phyloP scores from a whole-genome alignment of 2,329 filamentous ascomycete species.

The Aspergillus brunneoviolaceus region DNA sequence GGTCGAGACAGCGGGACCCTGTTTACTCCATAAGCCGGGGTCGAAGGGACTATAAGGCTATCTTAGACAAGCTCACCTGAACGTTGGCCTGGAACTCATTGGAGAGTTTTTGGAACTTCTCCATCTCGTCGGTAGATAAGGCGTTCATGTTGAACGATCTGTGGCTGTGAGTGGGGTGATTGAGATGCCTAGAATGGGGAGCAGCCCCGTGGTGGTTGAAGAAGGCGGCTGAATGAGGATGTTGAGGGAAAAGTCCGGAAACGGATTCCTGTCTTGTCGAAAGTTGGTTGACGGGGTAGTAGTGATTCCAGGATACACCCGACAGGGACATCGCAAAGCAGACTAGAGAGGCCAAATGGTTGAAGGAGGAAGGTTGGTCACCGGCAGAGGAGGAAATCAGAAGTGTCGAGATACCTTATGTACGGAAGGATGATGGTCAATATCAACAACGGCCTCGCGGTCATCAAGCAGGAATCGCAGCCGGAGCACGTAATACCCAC shows the following conservation, averaged over 20 bases:
- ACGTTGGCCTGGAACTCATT: conserved; percentile 60
- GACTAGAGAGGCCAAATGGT: conserved; percentile 4
- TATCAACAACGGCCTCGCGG: background rate
- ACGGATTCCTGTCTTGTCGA: conserved; percentile 30
- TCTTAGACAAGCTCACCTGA: conserved; percentile 42
- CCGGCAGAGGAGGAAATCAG: conserved; percentile 14
- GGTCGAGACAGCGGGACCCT: conserved; percentile 79
- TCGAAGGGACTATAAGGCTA: background rate
- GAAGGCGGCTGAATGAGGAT: conserved; percentile 22
- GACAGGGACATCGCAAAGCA: conserved; percentile 39
- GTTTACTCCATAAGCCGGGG: conserved; percentile 24
- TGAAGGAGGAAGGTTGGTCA: background rate
- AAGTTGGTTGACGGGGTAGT: conserved; percentile 32
- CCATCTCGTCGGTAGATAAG: conserved; percentile 54
- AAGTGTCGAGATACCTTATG: conserved; percentile 10
- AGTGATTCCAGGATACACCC: conserved; percentile 33
- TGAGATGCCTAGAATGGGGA: conserved; percentile 23
- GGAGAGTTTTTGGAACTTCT: conserved; percentile 62
- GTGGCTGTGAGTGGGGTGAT: conserved; percentile 9
- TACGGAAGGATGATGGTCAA: conserved; percentile 3
- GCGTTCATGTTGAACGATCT: conserved; percentile 37
- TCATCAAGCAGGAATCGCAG: background rate
- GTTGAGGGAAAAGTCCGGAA: conserved; percentile 24
- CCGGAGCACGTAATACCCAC: conserved; percentile 11
- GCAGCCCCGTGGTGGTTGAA: conserved; percentile 24